phyloP scores from a whole-genome alignment of 805 yeast species.

The Yamadazyma kitorensis region DNA sequence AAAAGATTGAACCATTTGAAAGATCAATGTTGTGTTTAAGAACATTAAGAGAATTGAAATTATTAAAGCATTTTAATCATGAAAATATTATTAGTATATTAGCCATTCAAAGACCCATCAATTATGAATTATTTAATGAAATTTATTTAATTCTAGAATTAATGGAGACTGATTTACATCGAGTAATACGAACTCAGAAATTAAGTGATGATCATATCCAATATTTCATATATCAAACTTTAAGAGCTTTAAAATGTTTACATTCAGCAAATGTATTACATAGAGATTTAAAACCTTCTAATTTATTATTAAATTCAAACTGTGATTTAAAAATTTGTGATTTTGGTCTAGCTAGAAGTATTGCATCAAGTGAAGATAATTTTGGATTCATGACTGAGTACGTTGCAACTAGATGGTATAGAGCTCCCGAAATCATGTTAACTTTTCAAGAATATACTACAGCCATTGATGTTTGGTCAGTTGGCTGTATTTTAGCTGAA shows the following conservation, averaged over 20 bases:
- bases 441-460: conserved; percentile 91
- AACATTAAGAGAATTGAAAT: conserved; percentile 84
- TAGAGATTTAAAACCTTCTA: conserved; percentile 89
- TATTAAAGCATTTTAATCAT: conserved; percentile 86
- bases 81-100: conserved; percentile 88
- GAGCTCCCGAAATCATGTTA: conserved; percentile 97
- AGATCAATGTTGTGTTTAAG: conserved; percentile 85
- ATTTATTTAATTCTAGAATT: conserved; percentile 85
- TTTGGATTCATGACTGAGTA: conserved; percentile 91
- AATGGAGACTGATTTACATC: conserved; percentile 85
- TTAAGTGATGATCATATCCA: conserved; percentile 92
- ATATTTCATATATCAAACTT: conserved; percentile 86
- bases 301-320: conserved; percentile 80
- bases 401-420: conserved; percentile 96
- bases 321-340: conserved; percentile 95
- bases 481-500: conserved; percentile 93
- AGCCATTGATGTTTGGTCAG: conserved; percentile 96
- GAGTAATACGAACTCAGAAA: conserved; percentile 77
- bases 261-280: conserved; percentile 95
- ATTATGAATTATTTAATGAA: conserved; percentile 74
- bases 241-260: conserved; percentile 84
- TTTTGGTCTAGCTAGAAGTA: conserved; percentile 81
- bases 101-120: conserved; percentile 83
- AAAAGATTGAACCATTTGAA: conserved; percentile 90
- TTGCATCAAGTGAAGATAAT: conserved; percentile 61